Percentiles rank a stretch among this genome's conserved stretches.
phyloP scores from a whole-genome alignment of 1,284 basidiomycete genomes.

The Leccinum angustisporum region DNA sequence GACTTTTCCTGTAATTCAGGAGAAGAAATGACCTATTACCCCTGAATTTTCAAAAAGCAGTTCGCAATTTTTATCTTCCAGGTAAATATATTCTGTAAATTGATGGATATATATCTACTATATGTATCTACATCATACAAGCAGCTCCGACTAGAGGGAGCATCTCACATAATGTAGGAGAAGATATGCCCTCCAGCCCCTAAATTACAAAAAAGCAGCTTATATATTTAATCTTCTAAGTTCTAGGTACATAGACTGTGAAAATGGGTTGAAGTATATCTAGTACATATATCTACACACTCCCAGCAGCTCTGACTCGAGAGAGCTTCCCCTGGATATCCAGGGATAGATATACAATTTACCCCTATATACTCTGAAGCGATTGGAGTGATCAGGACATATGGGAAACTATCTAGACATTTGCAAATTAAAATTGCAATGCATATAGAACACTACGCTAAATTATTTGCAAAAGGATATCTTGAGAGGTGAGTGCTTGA shows the following conservation, averaged over 20 bases:
- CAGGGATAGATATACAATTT: too few relatives aligned
- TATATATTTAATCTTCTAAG: background rate
- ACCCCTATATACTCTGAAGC: too few relatives aligned
- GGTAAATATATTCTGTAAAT: background rate
- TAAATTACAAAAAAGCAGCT: background rate
- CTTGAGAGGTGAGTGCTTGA: too few relatives aligned
- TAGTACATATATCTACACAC: too few relatives aligned
- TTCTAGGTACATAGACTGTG: background rate
- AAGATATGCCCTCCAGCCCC: background rate
- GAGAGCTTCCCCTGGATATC: too few relatives aligned
- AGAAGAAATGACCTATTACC: background rate
- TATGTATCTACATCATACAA: background rate
- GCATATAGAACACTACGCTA: too few relatives aligned
- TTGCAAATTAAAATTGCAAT: too few relatives aligned
- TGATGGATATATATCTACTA: background rate
- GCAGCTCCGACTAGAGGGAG: background rate
- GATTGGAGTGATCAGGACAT: too few relatives aligned
- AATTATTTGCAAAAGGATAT: too few relatives aligned
- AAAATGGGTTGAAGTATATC: too few relatives aligned
- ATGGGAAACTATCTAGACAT: too few relatives aligned
- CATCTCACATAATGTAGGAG: background rate
- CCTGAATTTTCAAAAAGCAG: background rate
- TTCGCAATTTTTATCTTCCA: background rate
- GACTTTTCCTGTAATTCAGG: background rate
- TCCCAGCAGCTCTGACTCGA: too few relatives aligned